Evolutionary conservation across 1,284 basidiomycete genomes (phyloP), one percentile per base, ranked within the genome.

Genomic region (Heterobasidion occidentale): DNA sequence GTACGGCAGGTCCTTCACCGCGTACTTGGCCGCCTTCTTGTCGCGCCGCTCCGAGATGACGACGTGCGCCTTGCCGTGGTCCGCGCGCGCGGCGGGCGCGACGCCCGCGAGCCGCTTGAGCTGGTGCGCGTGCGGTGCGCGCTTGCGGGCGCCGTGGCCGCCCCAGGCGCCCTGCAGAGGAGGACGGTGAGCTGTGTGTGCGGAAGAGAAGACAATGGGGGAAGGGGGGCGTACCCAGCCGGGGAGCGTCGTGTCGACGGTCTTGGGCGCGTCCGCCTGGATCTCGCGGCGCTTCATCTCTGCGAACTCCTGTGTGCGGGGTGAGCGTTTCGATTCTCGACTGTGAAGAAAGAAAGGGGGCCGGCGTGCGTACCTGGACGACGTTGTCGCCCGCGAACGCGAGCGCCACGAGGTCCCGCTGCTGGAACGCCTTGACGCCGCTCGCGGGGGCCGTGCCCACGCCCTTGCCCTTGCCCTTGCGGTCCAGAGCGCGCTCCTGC

Each of bases 361-460:
- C n/a, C n/a, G 38, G n/a, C 1, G n/a, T 1, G 62, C 80, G 27
- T 64, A 92, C 91, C 68, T 89, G 82, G 0, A 96, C 86, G 11
- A 98, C 96, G 65, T 98, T 91, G 70, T 99, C 96, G 1, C 92
- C 93, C 0, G 96, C 96, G 74, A 99, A 99, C 0, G 96, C 97
- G 59, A 88, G 83, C 0, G 94, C 90, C 8, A 99, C 94, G 5
- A 99, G 78, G 61, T 97, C 90, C 27, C 90, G 80, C 68, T 97
- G 94, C 67, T 89, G 77, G 68, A 94, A 90, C 0, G 88, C 87
- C 51, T 77, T 78, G 2, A 79, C 64, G n/a, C 71, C 72, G 49
- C 71, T 74, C 27, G 27, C 27, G 27, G 27, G 27, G 27, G 27
- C 27, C 47, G 62, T 27, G 12, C 47, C 66, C 35, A 63, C 70